Percentiles rank a stretch among this genome's conserved stretches.
Evolutionary conservation across 2,329 filamentous ascomycete genomes (phyloP).

Genomic region (Scolecobasidium constrictum): DNA sequence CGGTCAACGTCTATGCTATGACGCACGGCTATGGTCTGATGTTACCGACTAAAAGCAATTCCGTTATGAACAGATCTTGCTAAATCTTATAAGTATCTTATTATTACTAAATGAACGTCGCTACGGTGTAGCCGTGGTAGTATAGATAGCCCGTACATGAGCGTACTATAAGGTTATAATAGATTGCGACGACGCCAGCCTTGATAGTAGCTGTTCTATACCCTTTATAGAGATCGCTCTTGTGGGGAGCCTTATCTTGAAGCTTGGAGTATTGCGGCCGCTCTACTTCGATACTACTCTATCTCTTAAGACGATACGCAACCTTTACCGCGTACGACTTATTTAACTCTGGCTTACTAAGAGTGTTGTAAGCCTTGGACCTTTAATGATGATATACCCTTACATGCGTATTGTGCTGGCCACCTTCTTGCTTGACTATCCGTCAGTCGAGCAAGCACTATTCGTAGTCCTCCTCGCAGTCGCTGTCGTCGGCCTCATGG

Average conservation of each 20-base stretch:
- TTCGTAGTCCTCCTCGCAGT: constrained; percentile 22
- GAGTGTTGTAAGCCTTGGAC: constrained; percentile 24
- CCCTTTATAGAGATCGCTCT: constrained; percentile 12
- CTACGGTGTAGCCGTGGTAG: no score
- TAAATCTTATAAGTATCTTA: no score
- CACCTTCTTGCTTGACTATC: constrained; percentile 31
- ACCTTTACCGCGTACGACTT: constrained; percentile 31
- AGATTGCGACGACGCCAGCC: no score
- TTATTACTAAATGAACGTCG: no score
- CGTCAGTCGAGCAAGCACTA: constrained; percentile 17
- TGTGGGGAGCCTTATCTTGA: constrained; percentile 15
- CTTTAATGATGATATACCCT: constrained; percentile 33
- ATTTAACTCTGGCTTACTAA: constrained; percentile 25
- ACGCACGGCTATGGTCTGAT: no score
- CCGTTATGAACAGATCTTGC: no score
- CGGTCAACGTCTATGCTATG: no score
- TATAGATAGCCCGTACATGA: no score
- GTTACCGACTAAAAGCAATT: no score
- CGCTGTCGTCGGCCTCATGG: constrained; percentile 18
- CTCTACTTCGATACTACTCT: constrained; percentile 22
- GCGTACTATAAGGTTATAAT: no score
- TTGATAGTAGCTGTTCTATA: constrained; percentile 18
- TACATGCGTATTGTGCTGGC: constrained; percentile 34
- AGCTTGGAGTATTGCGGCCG: constrained; percentile 9
- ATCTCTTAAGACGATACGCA: constrained; percentile 32